These are phyloP conservation scores for Tylopilus sp. DNA, from an alignment of 768 basidiomycete genomes.

Conservation along the genomic window DNA sequence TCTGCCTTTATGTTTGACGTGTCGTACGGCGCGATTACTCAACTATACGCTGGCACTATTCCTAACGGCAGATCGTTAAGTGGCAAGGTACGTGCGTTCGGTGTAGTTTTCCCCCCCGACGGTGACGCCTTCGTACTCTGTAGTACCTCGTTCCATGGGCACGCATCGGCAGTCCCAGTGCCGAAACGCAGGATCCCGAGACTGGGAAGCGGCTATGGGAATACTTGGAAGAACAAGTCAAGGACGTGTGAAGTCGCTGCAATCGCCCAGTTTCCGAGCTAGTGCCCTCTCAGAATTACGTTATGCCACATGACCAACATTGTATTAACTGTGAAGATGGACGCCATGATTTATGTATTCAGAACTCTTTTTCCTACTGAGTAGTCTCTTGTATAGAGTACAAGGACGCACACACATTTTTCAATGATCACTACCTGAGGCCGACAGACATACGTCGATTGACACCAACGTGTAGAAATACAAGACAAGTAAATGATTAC, in stretches of 20 bases:
- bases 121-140: neutral
- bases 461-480: too few relatives aligned
- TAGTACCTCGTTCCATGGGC: conserved; percentile 51
- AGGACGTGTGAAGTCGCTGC: conserved; percentile 16
- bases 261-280: too few relatives aligned
- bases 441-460: too few relatives aligned
- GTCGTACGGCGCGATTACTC: conserved; percentile 44
- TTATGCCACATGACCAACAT: too few relatives aligned
- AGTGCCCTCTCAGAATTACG: too few relatives aligned
- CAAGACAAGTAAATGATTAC: too few relatives aligned
- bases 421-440: too few relatives aligned
- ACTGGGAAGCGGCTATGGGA: conserved; percentile 40
- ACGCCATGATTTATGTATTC: too few relatives aligned
- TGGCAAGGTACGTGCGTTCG: conserved; percentile 38
- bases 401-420: too few relatives aligned
- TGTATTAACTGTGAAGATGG: too few relatives aligned
- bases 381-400: too few relatives aligned
- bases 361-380: too few relatives aligned
- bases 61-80: conserved; percentile 38
- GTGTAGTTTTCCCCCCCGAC: neutral
- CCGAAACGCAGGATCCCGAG: conserved; percentile 33
- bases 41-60: conserved; percentile 47
- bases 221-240: conserved; percentile 46
- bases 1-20: conserved; percentile 25
- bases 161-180: conserved; percentile 31